Evolutionary conservation across 345 rosid genomes (phyloP), one percentile per base, ranked within the genome.

Genomic region (Pugionium dolabratum): DNA sequence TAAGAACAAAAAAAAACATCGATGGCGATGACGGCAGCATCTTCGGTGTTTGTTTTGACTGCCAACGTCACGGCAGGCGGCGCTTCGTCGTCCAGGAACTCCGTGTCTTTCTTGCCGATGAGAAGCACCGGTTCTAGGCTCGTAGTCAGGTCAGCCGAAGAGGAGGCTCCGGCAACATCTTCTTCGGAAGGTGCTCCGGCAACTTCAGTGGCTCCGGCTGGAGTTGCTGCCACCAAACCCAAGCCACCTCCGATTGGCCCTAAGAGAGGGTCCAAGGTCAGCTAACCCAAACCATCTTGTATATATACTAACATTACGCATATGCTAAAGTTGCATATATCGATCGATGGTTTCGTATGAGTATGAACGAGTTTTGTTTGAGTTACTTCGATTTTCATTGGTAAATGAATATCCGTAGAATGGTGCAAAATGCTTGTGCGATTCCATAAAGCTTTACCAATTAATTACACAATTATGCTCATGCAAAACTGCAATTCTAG

Each of bases 231-330:
- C 56, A 36, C 79, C 41, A 86, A 90, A 77, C 80, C 92, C 39
- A 86, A 87, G 82, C 96, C 89, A 5, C 84, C 85, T 10, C 98
- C 86, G 2, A 82, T 86, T 60, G 95, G 95, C 48, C 96, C 98
- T 76, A 84, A 92, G 80, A 92, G 98, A 86, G 98, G 98, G 47
- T 47, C 95, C 51, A 89, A 89, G 96, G 96, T 87, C 60, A 79
- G 64, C 43, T 69, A 49, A 27, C 27, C 34, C 33, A 11, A 35
- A 42, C 69, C 59, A n/a, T 31, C 30, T 9, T 28, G 34, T 48
- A 18, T 43, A 48, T 53, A 8, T 33, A 36, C 11, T 46, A 43
- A 37, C 55, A 54, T 18, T 46, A 32, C 39, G 46, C 66, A 31
- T 55, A 30, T 4, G 8, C 11, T 44, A 9, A 25, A 29, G 6